Percentiles rank a stretch among this genome's conserved stretches.
phyloP scores from a whole-genome alignment of 768 basidiomycete genomes.

The Mycena filopes region DNA sequence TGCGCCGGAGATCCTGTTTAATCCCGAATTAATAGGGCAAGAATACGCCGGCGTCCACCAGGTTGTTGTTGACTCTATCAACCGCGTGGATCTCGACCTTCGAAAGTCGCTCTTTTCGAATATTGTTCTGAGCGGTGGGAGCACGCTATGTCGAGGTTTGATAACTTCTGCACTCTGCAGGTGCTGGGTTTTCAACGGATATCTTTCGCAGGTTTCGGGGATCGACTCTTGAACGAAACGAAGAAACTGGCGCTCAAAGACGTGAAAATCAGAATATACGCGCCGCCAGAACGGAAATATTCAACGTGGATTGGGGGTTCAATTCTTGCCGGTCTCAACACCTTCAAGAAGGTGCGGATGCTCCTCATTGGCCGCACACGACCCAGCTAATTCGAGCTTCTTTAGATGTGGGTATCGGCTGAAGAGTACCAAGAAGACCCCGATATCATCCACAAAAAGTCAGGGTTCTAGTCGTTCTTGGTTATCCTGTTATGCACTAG shows the following conservation, averaged over 20 bases:
- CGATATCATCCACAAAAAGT: conserved; percentile 97
- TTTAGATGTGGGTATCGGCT: conserved; percentile 98
- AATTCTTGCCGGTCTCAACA: conserved; percentile 93
- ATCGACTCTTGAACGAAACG: conserved; percentile 94
- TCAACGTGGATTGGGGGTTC: conserved; percentile 98
- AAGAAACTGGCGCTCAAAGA: conserved; percentile 96
- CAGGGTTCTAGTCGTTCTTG: conserved; percentile 69
- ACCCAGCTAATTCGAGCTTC: conserved; percentile 24
- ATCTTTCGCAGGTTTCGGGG: conserved; percentile 80
- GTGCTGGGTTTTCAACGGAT: conserved; percentile 4
- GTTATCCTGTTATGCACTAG: conserved; percentile 32
- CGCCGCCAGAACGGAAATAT: conserved; percentile 99
- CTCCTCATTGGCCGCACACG: conserved; percentile 26
- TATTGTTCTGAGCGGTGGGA: conserved; percentile 96
- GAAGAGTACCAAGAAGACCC: conserved; percentile 99
- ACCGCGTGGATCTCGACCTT: conserved; percentile 94
- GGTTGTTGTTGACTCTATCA: conserved; percentile 98
- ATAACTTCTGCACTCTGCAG: not conserved
- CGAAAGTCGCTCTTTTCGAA: conserved; percentile 96
- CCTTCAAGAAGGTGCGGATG: conserved; percentile 90
- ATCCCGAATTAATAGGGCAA: conserved; percentile 94
- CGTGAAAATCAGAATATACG: conserved; percentile 98
- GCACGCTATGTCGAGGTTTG: conserved; percentile 92
- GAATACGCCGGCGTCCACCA: conserved; percentile 98
- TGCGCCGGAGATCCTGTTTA: conserved; percentile 97